Conservation (phyloP, 108 stramenopile genomes). For the Skeletonema costatum region DNA sequence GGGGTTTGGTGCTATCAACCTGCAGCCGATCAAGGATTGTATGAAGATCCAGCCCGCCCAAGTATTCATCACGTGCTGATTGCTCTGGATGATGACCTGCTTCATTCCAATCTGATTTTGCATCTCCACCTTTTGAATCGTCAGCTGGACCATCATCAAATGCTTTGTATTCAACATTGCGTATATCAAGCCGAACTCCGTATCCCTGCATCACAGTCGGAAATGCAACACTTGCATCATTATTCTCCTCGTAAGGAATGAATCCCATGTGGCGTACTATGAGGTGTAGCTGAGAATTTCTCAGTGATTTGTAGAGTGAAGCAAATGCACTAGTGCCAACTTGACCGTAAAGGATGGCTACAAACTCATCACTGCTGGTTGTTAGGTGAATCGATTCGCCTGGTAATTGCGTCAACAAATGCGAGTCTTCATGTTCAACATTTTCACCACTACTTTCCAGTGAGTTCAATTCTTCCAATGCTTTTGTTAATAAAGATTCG, state of each 20-base stretch:
- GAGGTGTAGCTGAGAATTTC: conserved; percentile 40
- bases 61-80: conserved; percentile 44
- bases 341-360: conserved; percentile 78
- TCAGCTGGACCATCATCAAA: conserved; percentile 65
- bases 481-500: conserved; percentile 21
- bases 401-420: conserved; percentile 32
- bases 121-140: conserved; percentile 23
- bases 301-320: conserved; percentile 53
- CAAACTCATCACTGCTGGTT: not conserved
- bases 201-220: conserved; percentile 78
- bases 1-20: conserved; percentile 9
- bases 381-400: conserved; percentile 35
- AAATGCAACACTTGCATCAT: conserved; percentile 8
- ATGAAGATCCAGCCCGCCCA: conserved; percentile 45
- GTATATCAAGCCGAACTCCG: conserved; percentile 89
- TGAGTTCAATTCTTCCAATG: conserved; percentile 18
- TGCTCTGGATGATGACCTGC: conserved; percentile 32
- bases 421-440: not conserved
- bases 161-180: conserved; percentile 88
- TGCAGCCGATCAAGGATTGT: conserved; percentile 22
- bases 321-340: conserved; percentile 66
- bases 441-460: not conserved
- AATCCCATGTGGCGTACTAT: conserved; percentile 79
- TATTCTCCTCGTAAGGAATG: conserved; percentile 53
- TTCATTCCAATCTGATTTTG: conserved; percentile 42